A percentile compares a stretch with the other conserved stretches of the same genome.
phyloP scores from a whole-genome alignment of 2,329 filamentous ascomycete species.

The Malbranchea zuffiana region DNA sequence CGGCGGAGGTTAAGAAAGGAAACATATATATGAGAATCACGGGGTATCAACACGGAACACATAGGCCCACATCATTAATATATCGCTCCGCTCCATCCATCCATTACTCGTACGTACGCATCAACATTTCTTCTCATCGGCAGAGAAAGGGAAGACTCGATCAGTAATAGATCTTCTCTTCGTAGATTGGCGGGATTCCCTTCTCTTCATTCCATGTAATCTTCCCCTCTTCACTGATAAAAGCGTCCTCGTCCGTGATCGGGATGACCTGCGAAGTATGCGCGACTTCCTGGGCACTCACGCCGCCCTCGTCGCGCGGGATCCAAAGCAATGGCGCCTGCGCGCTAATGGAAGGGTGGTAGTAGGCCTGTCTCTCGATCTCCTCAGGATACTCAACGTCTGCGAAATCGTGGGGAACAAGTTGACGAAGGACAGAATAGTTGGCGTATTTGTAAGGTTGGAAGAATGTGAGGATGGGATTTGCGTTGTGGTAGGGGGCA shows the following conservation, averaged over 20 bases:
- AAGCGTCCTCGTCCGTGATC: slow-evolving; percentile 70
- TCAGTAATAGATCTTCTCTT: slow-evolving; percentile 46
- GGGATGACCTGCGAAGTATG: slow-evolving; percentile 61
- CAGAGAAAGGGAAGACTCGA: no score
- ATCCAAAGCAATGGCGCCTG: slow-evolving; percentile 69
- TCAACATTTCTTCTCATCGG: no score
- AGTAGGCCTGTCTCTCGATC: slow-evolving; percentile 58
- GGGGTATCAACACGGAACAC: no score
- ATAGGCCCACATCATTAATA: no score
- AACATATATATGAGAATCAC: no score
- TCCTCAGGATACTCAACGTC: slow-evolving; percentile 51
- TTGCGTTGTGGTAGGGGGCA: slow-evolving; percentile 24
- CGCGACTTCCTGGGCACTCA: slow-evolving; percentile 65
- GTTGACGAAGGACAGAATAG: slow-evolving; percentile 57
- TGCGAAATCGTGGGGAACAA: slow-evolving; percentile 51
- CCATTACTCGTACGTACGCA: no score
- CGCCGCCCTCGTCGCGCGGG: slow-evolving; percentile 60
- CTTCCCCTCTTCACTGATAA: slow-evolving; percentile 59
- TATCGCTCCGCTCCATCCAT: no score
- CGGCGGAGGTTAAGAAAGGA: no score
- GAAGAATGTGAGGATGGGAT: slow-evolving; percentile 47
- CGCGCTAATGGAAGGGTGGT: slow-evolving; percentile 57
- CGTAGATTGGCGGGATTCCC: slow-evolving; percentile 48
- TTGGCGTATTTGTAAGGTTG: slow-evolving; percentile 67
- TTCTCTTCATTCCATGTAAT: slow-evolving; percentile 48